Conservation (phyloP, 2,329 filamentous ascomycete species). For the Epichloe amarillans region DNA sequence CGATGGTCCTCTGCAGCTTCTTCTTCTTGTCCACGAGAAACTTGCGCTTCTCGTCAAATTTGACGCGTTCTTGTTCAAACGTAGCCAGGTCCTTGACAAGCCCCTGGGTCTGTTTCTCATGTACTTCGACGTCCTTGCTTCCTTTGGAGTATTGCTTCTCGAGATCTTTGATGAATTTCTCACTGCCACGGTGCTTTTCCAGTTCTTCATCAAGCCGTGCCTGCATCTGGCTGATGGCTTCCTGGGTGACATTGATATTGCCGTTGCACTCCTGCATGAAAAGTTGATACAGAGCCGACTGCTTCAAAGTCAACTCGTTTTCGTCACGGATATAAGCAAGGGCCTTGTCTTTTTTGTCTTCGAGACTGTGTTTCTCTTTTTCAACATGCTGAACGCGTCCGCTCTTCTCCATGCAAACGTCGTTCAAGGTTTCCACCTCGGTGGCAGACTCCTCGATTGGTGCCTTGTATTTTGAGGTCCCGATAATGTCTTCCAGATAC, state of each 20-base stretch:
- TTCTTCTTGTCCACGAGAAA: slow-evolving; percentile 83
- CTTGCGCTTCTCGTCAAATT: slow-evolving; percentile 95
- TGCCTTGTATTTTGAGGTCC: slow-evolving; percentile 94
- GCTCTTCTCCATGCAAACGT: slow-evolving; percentile 90
- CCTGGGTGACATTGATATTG: slow-evolving; percentile 77
- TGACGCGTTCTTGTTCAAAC: slow-evolving; percentile 92
- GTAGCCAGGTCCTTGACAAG: slow-evolving; percentile 79
- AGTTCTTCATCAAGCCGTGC: slow-evolving; percentile 74
- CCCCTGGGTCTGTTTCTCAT: slow-evolving; percentile 69
- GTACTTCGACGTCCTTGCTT: slow-evolving; percentile 67
- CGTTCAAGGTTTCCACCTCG: slow-evolving; percentile 85
- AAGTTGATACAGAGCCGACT: slow-evolving; percentile 84
- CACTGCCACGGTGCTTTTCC: slow-evolving; percentile 80
- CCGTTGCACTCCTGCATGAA: slow-evolving; percentile 80
- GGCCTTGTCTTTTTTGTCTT: slow-evolving; percentile 90
- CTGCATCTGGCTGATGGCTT: slow-evolving; percentile 85
- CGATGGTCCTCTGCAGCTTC: slow-evolving; percentile 82
- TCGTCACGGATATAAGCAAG: slow-evolving; percentile 81
- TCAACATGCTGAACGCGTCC: slow-evolving; percentile 93
- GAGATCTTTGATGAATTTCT: slow-evolving; percentile 79
- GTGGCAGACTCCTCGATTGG: slow-evolving; percentile 89
- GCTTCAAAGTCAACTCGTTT: slow-evolving; percentile 81
- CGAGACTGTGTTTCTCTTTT: slow-evolving; percentile 84
- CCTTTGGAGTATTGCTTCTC: slow-evolving; percentile 74
- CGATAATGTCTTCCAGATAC: slow-evolving; percentile 96